Evolutionary conservation across 2,329 filamentous ascomycete genomes (phyloP).

Genomic region (Diaporthe velutina): DNA sequence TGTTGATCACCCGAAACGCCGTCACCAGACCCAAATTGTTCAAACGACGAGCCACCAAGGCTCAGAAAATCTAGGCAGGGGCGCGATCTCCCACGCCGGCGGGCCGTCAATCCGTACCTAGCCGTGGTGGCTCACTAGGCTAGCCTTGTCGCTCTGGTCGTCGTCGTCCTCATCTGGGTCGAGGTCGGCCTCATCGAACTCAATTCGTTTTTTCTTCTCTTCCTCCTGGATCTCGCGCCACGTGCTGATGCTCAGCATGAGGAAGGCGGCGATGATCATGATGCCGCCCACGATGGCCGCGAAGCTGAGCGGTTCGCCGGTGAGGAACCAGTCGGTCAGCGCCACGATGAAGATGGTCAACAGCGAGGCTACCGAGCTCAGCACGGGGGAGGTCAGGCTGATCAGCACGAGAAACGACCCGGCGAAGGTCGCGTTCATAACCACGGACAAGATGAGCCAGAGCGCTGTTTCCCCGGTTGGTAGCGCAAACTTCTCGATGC

Average conservation of each 20-base stretch:
- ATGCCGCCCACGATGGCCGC: conserved; percentile 86
- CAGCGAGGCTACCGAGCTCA: conserved; percentile 91
- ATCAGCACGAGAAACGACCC: conserved; percentile 95
- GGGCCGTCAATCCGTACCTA: background rate
- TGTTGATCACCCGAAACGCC: conserved; percentile 1
- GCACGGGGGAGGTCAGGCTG: conserved; percentile 89
- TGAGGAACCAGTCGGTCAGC: conserved; percentile 88
- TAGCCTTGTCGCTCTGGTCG: conserved; percentile 43
- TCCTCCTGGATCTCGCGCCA: conserved; percentile 95
- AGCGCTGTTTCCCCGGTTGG: conserved; percentile 83
- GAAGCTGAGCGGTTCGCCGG: conserved; percentile 79
- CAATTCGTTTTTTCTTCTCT: conserved; percentile 69
- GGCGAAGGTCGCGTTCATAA: conserved; percentile 92
- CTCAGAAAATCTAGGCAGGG: background rate
- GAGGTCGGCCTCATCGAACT: conserved; percentile 62
- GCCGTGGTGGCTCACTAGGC: conserved; percentile 32
- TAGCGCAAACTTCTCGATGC: conserved; percentile 85
- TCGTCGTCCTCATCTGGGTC: conserved; percentile 52
- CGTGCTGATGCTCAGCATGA: conserved; percentile 90
- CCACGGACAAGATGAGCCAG: conserved; percentile 83
- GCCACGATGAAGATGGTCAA: conserved; percentile 98
- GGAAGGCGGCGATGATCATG: conserved; percentile 89
- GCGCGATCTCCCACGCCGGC: background rate
- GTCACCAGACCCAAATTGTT: background rate
- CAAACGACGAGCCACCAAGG: background rate